Base-by-base conservation (phyloP, 2,329 filamentous ascomycete genomes). In the Cyanodermella asteris region DNA sequence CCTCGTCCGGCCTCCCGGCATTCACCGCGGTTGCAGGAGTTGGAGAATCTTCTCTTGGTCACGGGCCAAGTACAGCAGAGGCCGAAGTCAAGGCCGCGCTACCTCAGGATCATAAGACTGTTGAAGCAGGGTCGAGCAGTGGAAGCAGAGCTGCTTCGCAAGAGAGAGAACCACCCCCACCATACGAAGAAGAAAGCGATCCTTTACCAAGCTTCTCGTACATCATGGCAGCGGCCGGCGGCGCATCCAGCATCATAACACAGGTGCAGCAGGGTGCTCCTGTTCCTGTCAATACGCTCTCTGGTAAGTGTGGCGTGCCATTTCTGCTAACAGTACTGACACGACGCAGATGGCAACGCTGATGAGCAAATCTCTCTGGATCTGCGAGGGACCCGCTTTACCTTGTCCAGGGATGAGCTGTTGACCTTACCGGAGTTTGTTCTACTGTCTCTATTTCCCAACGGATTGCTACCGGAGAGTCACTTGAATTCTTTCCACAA, bases 201-300 rank as follows among this genome's bases (percentile, higher is more conserved):
- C 87, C 87, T 34, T 69, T 97, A 47, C 65, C 75, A 32, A 78
- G 80, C 29, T 97, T 97, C 45, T 72, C 75, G 40, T 97, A 90
- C 66, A 68, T 91, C 48, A 97, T 97, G 87, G 82, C 87, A 54
- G 77, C 81, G 49, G 82, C 84, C 54, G 84, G 84, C 61, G 84
- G 82, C 56, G 77, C 82, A 40, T 74, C 82, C 58, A 94, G 87
- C 66, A 91, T 97, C 47, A 91, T 97, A 56, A 97, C 87, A 53
- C 87, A 97, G 58, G 87, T 97, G 40, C 82, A 91, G 47, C 87
- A 97, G 53, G 75, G 75, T 36, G 82, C 75, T 25, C 61, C 64
- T 13, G 76, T 81, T 40, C 76, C 82, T 18, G 69, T 93, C 39
- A 91, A 87, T 50, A 75, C 78, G 28, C 61, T 94, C 32, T 80